These are phyloP conservation scores for Xylariaceae sp. DNA, from an alignment of 2,329 filamentous ascomycete genomes.

Conservation along the genomic window DNA sequence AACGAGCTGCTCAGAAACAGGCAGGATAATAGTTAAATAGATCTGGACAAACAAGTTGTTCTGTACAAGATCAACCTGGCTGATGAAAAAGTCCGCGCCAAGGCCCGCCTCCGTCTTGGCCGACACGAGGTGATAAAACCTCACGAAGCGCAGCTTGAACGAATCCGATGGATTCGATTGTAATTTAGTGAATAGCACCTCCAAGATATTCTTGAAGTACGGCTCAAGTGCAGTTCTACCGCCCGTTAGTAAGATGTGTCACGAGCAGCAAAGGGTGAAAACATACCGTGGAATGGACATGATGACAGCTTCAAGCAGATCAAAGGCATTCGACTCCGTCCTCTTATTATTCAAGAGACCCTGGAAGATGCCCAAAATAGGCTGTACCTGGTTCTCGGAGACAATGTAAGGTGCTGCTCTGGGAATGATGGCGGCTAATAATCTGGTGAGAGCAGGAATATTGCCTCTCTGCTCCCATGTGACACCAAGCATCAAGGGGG, in stretches of 20 bases:
- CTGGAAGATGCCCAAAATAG: constrained; percentile 93
- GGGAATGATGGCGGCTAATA: constrained; percentile 79
- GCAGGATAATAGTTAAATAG: constrained; percentile 82
- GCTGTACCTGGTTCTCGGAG: constrained; percentile 75
- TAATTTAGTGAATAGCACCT: constrained; percentile 75
- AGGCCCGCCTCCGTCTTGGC: constrained; percentile 75
- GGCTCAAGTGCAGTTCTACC: constrained; percentile 60
- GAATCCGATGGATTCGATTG: constrained; percentile 68
- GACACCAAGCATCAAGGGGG: constrained; percentile 71
- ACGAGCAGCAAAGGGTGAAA: not conserved
- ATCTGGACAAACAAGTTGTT: constrained; percentile 75
- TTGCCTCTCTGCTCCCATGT: constrained; percentile 93
- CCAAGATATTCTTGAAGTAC: constrained; percentile 77
- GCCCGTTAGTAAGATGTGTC: constrained; percentile 7
- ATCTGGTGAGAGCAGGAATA: constrained; percentile 81
- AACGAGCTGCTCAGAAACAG: constrained; percentile 82
- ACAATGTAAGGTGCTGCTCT: constrained; percentile 70
- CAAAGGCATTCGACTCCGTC: constrained; percentile 82
- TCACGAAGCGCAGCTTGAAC: constrained; percentile 81
- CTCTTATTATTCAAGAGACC: constrained; percentile 77
- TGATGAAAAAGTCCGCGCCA: constrained; percentile 88
- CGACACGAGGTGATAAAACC: constrained; percentile 91
- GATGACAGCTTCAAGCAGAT: constrained; percentile 79
- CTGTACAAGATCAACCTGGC: constrained; percentile 77
- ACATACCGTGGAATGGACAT: constrained; percentile 68